phyloP scores from a whole-genome alignment of 2,329 filamentous ascomycete genomes.

The Aotearoamyces nothofagi region DNA sequence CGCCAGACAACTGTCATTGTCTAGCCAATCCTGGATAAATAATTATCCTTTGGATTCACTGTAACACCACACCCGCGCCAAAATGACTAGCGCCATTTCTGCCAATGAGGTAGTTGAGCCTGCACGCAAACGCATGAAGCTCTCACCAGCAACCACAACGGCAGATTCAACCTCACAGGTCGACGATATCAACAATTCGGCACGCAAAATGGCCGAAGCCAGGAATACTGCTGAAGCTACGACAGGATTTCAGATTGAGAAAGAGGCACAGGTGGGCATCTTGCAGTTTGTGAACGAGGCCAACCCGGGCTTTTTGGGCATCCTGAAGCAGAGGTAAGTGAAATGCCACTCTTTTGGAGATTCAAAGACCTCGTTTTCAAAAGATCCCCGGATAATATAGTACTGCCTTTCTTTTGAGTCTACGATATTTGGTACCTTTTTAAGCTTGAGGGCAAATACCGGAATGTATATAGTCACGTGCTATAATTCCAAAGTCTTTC shows the following conservation, averaged over 20 bases:
- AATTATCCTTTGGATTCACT: no score
- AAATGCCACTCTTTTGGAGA: no score
- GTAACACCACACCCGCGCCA: no score
- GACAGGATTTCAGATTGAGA: conserved; percentile 2
- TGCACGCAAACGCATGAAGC: conserved; percentile 6
- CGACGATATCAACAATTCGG: conserved; percentile 1
- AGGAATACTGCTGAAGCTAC: background rate
- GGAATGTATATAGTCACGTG: no score
- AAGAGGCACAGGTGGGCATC: conserved; percentile 36
- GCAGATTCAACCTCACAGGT: background rate
- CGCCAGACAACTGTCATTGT: no score
- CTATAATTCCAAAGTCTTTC: no score
- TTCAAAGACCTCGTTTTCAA: no score
- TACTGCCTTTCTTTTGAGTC: no score
- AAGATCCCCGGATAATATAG: no score
- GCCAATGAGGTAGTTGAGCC: conserved; percentile 1
- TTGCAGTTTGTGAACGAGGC: conserved; percentile 42
- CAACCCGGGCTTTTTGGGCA: conserved; percentile 43
- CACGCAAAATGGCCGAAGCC: conserved; percentile 2
- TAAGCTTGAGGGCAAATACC: no score
- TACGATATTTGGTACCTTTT: no score
- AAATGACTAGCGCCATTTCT: conserved; percentile 1
- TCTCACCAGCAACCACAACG: conserved; percentile 3
- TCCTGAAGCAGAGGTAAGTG: conserved; percentile 56
- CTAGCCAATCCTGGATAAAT: no score